These are phyloP conservation scores for Neopestalotiopsis sp. DNA, from an alignment of 2,329 filamentous ascomycete species.

Conservation along the genomic window DNA sequence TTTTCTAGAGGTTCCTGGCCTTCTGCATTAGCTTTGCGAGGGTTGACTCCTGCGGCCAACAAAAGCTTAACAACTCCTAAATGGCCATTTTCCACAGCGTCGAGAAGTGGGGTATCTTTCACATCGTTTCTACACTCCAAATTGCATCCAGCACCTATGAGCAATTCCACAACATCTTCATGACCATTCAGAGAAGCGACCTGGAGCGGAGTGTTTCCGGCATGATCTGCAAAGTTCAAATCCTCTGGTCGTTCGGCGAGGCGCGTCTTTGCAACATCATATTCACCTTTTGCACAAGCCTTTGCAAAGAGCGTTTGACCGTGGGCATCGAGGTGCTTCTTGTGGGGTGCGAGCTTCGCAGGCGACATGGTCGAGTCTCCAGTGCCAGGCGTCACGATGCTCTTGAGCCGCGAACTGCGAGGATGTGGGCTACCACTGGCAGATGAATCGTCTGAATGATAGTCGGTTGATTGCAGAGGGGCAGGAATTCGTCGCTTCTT, in stretches of 20 bases:
- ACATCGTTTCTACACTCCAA: conserved; percentile 81
- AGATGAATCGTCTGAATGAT: conserved; percentile 72
- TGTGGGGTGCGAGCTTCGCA: conserved; percentile 73
- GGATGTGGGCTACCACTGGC: conserved; percentile 65
- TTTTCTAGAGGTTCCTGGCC: conserved; percentile 91
- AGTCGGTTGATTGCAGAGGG: conserved; percentile 66
- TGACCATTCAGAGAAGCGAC: conserved; percentile 89
- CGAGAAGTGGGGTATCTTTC: conserved; percentile 91
- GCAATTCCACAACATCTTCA: conserved; percentile 83
- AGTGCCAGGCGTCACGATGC: conserved; percentile 59
- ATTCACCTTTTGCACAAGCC: conserved; percentile 84
- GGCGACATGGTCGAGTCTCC: conserved; percentile 69
- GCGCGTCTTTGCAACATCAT: conserved; percentile 77
- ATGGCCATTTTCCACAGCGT: conserved; percentile 96
- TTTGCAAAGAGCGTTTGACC: conserved; percentile 90
- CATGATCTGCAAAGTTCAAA: conserved; percentile 88
- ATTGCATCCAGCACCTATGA: conserved; percentile 84
- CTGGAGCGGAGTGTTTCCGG: conserved; percentile 94
- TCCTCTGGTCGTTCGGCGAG: conserved; percentile 84
- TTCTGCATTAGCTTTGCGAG: conserved; percentile 87
- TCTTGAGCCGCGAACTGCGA: conserved; percentile 63
- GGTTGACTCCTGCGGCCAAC: conserved; percentile 87
- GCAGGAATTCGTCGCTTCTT: conserved; percentile 69
- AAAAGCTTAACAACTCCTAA: conserved; percentile 85
- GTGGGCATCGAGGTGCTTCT: conserved; percentile 89